These are phyloP conservation scores for Turnera subulata DNA, from an alignment of 345 rosid genomes.

Conservation along the genomic window DNA sequence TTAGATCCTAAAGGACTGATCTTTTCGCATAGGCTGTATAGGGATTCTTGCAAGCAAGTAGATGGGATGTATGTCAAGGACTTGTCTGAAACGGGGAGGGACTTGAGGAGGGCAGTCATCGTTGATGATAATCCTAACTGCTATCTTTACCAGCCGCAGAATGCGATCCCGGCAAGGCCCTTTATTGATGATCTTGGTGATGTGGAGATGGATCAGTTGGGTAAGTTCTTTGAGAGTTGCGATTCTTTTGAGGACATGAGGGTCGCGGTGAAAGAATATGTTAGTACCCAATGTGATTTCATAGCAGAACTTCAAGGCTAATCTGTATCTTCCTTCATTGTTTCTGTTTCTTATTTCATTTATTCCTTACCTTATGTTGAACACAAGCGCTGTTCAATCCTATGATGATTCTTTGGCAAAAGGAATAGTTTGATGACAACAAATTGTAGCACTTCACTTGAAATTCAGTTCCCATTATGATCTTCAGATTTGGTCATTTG, in stretches of 20 bases:
- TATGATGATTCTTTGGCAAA: background rate
- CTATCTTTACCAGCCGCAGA: conserved; percentile 68
- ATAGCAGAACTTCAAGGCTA: background rate
- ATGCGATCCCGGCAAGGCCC: conserved; percentile 69
- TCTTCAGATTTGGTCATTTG: background rate
- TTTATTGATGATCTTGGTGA: conserved; percentile 54
- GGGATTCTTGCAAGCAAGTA: conserved; percentile 61
- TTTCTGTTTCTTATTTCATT: background rate
- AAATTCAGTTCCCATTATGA: background rate
- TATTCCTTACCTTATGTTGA: conserved; percentile 5
- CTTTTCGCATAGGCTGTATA: conserved; percentile 59
- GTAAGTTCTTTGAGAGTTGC: conserved; percentile 48
- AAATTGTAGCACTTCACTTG: background rate
- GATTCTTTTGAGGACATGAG: conserved; percentile 60
- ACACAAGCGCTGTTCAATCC: conserved; percentile 17
- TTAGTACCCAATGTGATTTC: conserved; percentile 6
- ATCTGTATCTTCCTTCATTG: background rate
- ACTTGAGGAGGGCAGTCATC: conserved; percentile 53
- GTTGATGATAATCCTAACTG: conserved; percentile 85
- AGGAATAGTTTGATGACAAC: background rate
- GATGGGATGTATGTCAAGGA: conserved; percentile 80
- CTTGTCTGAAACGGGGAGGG: conserved; percentile 62
- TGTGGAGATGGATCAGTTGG: conserved; percentile 48
- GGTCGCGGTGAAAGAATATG: conserved; percentile 55
- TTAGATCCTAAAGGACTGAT: conserved; percentile 54